phyloP scores from a whole-genome alignment of 495 filamentous ascomycete genomes.

The Penicillium flavigenum region DNA sequence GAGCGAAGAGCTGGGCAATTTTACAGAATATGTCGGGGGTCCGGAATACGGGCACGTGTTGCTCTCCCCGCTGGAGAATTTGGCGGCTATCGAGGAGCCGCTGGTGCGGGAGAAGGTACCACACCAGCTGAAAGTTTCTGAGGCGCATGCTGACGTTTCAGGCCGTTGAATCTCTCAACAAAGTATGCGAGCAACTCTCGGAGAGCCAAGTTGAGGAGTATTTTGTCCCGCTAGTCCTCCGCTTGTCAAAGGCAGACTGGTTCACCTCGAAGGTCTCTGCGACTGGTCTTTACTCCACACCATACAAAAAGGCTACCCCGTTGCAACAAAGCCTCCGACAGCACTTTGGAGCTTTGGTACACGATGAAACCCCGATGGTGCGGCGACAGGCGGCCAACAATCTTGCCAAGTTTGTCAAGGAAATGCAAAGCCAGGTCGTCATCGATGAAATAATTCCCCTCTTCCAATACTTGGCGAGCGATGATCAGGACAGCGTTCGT shows the following conservation, averaged over 20 bases:
- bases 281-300: constrained; percentile 87
- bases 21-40: constrained; percentile 97
- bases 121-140: constrained; percentile 7
- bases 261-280: constrained; percentile 99
- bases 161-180: constrained; percentile 98
- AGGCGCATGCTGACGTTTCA: constrained; percentile 40
- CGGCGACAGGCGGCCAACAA: constrained; percentile 94
- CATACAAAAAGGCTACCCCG: constrained; percentile 85
- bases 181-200: constrained; percentile 90
- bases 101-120: constrained; percentile 93
- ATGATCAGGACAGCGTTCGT: constrained; percentile 97
- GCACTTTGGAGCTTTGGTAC: constrained; percentile 87
- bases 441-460: constrained; percentile 99
- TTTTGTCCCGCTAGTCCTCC: constrained; percentile 90
- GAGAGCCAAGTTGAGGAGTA: constrained; percentile 91
- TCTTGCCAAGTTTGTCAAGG: constrained; percentile 95
- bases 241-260: constrained; percentile 98
- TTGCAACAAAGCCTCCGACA: constrained; percentile 86
- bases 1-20: constrained; percentile 91
- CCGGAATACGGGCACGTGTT: constrained; percentile 93
- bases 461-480: constrained; percentile 91
- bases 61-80: constrained; percentile 93
- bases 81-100: constrained; percentile 97
- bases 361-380: constrained; percentile 99
- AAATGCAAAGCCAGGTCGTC: constrained; percentile 84